Evolutionary conservation across 768 basidiomycete genomes (phyloP), one percentile per base, ranked within the genome.

Genomic region (Trametes coccinea): DNA sequence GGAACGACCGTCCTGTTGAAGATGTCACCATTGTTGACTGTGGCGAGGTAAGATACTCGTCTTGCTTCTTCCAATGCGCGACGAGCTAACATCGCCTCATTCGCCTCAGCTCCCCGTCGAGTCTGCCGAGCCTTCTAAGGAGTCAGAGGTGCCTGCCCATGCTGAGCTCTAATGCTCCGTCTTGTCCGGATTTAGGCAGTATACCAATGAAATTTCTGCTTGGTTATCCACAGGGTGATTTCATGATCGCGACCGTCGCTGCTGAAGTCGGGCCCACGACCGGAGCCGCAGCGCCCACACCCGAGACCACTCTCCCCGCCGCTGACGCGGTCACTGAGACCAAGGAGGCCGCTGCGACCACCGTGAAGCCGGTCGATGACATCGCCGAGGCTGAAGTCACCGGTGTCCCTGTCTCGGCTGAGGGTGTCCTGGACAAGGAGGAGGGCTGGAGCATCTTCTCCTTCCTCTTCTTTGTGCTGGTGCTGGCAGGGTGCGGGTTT

Each of bases 141-240:
- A 87, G 72, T 88, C 92, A 63, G 80, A 96, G 92, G 93, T 96
- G 86, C 95, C 94, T 77, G 76, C 92, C 70, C 93, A 86, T 72
- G 90, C 84, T 84, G 96, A 98, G 86, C 93, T 98, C 73, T 98
- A 84, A 88, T 61, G 63, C 62, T 44, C 53, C 48, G 41, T 62
- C 41, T 66, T 65, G 67, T 59, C 61, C 65, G 63, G 52, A 69
- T 56, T 64, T 70, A 66, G 69, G 58, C 56, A 53, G 40, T 41
- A 43, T 63, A 67, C 65, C 56, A 67, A 73, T 71, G 68, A 70
- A 72, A 73, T 67, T 56, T 10, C 40, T 54, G 52, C 63, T 66
- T 62, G 50, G 59, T 64, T 37, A 54, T 62, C 45, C 48, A 55
- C 66, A 61, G 66, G 60, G 47, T 43, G 56, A 47, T 11, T 11